Percentiles rank a stretch among this genome's conserved stretches.
Conservation (phyloP, 2,329 filamentous ascomycete genomes). For the Emydomyces testavorans region DNA sequence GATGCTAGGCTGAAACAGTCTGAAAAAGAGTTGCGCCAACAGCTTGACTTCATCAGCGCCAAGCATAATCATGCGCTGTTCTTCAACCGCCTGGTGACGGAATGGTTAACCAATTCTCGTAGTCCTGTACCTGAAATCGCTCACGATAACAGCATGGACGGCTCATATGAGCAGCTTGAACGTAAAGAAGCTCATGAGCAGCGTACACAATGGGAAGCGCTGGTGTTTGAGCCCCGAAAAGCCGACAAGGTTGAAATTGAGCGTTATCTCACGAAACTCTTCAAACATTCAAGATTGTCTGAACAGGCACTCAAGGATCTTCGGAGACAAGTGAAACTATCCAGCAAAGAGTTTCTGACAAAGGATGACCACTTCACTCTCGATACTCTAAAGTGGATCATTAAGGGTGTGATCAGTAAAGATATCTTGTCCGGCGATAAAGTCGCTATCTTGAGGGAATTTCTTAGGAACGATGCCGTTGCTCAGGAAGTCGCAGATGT, state of each 20-base stretch:
- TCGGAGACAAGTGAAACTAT: slow-evolving; percentile 29
- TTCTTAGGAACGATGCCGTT: slow-evolving; percentile 40
- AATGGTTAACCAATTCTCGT: slow-evolving; percentile 39
- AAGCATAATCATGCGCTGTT: slow-evolving; percentile 47
- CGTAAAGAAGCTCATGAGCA: slow-evolving; percentile 45
- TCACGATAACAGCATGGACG: slow-evolving; percentile 24
- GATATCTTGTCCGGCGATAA: slow-evolving; percentile 46
- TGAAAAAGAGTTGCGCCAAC: slow-evolving; percentile 38
- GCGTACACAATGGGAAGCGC: slow-evolving; percentile 44
- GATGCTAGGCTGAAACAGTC: slow-evolving; percentile 37
- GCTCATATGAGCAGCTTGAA: slow-evolving; percentile 40
- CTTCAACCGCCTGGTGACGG: slow-evolving; percentile 45
- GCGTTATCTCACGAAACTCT: slow-evolving; percentile 43
- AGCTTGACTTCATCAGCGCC: slow-evolving; percentile 41
- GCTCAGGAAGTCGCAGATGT: slow-evolving; percentile 46
- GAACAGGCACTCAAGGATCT: slow-evolving; percentile 36
- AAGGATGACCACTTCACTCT: slow-evolving; percentile 33
- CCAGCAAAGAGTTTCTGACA: slow-evolving; percentile 25
- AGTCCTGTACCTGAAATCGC: slow-evolving; percentile 15
- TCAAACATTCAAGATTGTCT: slow-evolving; percentile 34
- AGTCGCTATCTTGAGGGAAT: slow-evolving; percentile 40
- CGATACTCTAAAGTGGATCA: slow-evolving; percentile 35
- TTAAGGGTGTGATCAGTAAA: slow-evolving; percentile 39
- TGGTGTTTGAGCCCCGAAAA: slow-evolving; percentile 43
- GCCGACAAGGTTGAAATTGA: slow-evolving; percentile 39